Evolutionary conservation across 306 rosid species (phyloP).

Genomic region (Crotalaria pallida): DNA sequence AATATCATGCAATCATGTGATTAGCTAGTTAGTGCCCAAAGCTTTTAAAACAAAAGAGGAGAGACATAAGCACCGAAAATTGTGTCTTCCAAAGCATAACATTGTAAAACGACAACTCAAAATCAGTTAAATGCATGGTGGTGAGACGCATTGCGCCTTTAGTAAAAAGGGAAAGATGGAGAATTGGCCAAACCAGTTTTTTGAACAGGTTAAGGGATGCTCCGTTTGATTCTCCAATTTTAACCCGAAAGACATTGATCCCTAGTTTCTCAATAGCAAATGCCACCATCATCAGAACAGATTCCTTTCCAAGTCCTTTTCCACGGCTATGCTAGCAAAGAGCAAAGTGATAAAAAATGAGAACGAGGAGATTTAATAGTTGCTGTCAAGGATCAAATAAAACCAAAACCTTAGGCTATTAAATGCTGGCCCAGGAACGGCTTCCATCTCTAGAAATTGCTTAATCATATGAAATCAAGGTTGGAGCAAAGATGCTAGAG

Average conservation of each 20-base stretch:
- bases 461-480: background rate
- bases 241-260: constrained; percentile 55
- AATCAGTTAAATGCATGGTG: background rate
- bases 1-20: background rate
- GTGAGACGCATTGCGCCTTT: background rate
- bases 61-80: background rate
- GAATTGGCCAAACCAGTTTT: constrained; percentile 55
- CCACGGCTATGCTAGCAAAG: constrained; percentile 78
- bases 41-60: background rate
- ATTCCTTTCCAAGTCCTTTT: constrained; percentile 81
- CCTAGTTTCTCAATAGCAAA: constrained; percentile 65
- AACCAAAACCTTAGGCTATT: background rate
- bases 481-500: constrained; percentile 1
- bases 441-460: background rate
- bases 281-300: constrained; percentile 75
- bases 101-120: background rate
- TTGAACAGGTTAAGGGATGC: constrained; percentile 68
- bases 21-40: background rate
- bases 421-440: background rate
- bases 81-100: background rate
- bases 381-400: constrained; percentile 6
- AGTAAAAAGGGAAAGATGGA: background rate
- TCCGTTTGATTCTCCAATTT: constrained; percentile 82
- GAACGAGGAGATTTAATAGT: constrained; percentile 4
- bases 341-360: constrained; percentile 21